These are phyloP conservation scores for Scheffersomyces cryptocercus DNA, from an alignment of 1,139 yeast genomes.

Conservation along the genomic window DNA sequence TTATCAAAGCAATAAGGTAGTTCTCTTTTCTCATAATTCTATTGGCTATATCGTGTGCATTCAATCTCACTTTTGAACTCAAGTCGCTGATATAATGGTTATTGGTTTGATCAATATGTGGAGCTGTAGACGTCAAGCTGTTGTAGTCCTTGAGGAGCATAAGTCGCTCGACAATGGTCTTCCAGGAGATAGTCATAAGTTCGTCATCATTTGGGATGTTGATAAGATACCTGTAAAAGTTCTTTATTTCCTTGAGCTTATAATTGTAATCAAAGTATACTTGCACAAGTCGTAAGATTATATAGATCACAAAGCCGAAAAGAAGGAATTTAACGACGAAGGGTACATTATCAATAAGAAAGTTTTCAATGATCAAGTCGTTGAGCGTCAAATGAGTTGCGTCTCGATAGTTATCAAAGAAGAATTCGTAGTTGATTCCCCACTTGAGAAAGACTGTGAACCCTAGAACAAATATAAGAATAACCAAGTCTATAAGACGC, in stretches of 20 bases:
- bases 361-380: conserved; percentile 59
- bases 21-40: conserved; percentile 95
- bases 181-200: conserved; percentile 93
- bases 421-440: conserved; percentile 69
- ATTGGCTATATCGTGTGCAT: conserved; percentile 94
- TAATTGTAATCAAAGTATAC: conserved; percentile 52
- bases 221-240: conserved; percentile 66
- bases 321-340: conserved; percentile 56
- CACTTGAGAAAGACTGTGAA: conserved; percentile 79
- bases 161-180: conserved; percentile 75
- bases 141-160: conserved; percentile 78
- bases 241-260: conserved; percentile 60
- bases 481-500: conserved; percentile 64
- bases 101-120: conserved; percentile 17
- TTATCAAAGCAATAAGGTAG: conserved; percentile 85
- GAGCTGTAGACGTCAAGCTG: conserved; percentile 56
- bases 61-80: conserved; percentile 71
- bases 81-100: conserved; percentile 49
- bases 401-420: conserved; percentile 32
- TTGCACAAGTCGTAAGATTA: conserved; percentile 60
- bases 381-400: conserved; percentile 28
- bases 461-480: conserved; percentile 74
- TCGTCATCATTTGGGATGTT: conserved; percentile 72
- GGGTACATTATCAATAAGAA: conserved; percentile 53
- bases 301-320: conserved; percentile 61